phyloP scores from a whole-genome alignment of 441 rosid species.

The Gossypium schwendimanii region DNA sequence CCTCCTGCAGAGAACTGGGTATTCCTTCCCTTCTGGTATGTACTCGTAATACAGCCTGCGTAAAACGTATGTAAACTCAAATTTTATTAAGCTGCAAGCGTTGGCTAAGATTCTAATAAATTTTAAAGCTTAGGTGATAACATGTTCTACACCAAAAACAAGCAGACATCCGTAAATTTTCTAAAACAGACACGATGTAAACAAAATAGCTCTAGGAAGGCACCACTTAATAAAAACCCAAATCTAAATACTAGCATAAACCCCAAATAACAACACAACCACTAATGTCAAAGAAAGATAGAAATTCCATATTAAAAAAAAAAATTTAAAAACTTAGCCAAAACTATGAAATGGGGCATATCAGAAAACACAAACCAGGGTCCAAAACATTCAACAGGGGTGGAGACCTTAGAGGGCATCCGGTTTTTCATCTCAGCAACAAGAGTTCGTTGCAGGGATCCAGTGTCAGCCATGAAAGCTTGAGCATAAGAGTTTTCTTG shows the following conservation, averaged over 20 bases:
- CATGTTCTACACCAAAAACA: background rate
- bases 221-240: background rate
- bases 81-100: background rate
- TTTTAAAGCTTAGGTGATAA: background rate
- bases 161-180: background rate
- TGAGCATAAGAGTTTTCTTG: conserved; percentile 65
- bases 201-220: background rate
- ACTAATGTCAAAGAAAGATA: background rate
- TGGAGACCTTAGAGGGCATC: conserved; percentile 42
- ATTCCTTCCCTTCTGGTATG: conserved; percentile 76
- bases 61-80: conserved; percentile 7
- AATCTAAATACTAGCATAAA: background rate
- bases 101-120: background rate
- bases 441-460: conserved; percentile 36
- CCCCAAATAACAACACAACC: background rate
- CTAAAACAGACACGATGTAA: background rate
- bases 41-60: conserved; percentile 70
- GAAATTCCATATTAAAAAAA: background rate
- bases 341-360: conserved; percentile 2
- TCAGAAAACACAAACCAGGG: conserved; percentile 50
- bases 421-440: conserved; percentile 61
- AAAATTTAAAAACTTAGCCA: background rate
- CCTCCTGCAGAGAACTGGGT: conserved; percentile 73
- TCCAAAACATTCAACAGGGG: conserved; percentile 83
- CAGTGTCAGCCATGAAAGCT: conserved; percentile 78